These are phyloP conservation scores for Alternaria dauci DNA, from an alignment of 2,329 filamentous ascomycete species.

Conservation along the genomic window DNA sequence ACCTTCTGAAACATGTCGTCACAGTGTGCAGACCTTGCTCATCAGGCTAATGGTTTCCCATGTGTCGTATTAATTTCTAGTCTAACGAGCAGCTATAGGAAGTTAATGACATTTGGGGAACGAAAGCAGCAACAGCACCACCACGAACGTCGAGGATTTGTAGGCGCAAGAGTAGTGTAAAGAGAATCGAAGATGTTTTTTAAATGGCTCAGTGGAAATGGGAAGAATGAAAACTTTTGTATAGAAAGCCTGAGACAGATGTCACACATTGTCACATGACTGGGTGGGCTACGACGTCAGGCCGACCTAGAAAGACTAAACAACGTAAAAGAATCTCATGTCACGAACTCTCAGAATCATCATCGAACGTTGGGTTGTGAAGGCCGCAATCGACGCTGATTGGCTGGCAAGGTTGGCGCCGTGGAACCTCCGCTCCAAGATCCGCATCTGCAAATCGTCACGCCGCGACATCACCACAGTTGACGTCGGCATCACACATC, in stretches of 20 bases:
- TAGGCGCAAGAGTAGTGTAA: not conserved
- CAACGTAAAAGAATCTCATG: not conserved
- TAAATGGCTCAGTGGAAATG: not conserved
- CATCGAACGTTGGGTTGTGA: not conserved
- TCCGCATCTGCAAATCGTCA: constrained; percentile 33
- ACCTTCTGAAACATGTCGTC: fast-evolving
- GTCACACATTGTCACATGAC: fast-evolving
- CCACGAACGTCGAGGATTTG: not conserved
- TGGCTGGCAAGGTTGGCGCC: constrained; percentile 21
- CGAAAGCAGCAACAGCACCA: not conserved
- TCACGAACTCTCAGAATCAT: not conserved
- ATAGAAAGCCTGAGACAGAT: not conserved
- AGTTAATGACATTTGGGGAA: not conserved
- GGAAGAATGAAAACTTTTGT: not conserved
- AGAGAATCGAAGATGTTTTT: not conserved
- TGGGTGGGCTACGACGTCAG: fast-evolving
- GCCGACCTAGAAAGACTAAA: not conserved
- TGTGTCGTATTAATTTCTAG: not conserved
- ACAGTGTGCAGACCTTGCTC: not conserved
- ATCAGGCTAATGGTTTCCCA: not conserved
- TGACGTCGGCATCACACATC: constrained; percentile 22
- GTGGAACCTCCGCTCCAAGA: constrained; percentile 29
- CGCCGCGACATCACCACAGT: constrained; percentile 16
- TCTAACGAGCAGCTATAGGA: not conserved
- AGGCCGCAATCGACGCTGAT: constrained; percentile 27